phyloP scores from a whole-genome alignment of 106 monocot genomes.

The Dendrobium officinale region DNA sequence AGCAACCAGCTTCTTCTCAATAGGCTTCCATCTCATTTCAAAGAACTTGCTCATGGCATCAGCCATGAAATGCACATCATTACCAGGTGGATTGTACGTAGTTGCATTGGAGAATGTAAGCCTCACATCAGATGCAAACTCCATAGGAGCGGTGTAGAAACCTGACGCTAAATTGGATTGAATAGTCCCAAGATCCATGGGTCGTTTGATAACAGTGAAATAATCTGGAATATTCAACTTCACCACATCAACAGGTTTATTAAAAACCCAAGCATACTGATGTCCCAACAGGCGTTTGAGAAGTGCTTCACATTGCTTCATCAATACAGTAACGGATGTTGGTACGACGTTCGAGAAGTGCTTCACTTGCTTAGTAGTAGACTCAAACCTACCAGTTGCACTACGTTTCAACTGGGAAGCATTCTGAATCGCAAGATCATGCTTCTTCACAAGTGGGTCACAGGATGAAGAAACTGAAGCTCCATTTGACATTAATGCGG shows the following conservation, averaged over 20 bases:
- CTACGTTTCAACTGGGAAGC: conserved; percentile 32
- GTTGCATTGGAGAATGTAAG: conserved; percentile 89
- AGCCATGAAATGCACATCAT: conserved; percentile 81
- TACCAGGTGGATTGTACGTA: conserved; percentile 85
- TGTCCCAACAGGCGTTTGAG: conserved; percentile 62
- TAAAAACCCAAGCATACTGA: conserved; percentile 58
- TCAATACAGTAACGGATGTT: conserved; percentile 17
- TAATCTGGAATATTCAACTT: conserved; percentile 90
- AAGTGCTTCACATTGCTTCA: conserved; percentile 74
- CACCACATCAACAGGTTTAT: conserved; percentile 66
- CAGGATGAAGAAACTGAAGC: conserved; percentile 32
- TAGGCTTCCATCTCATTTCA: conserved; percentile 84
- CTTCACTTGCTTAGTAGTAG: conserved; percentile 26
- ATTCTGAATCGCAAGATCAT: conserved; percentile 3
- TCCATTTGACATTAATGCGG: conserved; percentile 8
- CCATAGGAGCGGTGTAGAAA: conserved; percentile 49
- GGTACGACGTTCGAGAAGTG: not conserved
- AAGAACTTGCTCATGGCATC: conserved; percentile 65
- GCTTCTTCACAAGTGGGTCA: conserved; percentile 19
- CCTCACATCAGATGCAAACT: conserved; percentile 82
- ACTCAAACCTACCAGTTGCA: conserved; percentile 38
- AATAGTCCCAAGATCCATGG: conserved; percentile 97
- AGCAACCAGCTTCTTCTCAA: conserved; percentile 63
- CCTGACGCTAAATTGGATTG: conserved; percentile 53
- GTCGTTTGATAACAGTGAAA: conserved; percentile 63